A percentile compares a stretch with the other conserved stretches of the same genome.
Conservation (phyloP, 2,329 filamentous ascomycete species). For the Colletotrichum destructivum region DNA sequence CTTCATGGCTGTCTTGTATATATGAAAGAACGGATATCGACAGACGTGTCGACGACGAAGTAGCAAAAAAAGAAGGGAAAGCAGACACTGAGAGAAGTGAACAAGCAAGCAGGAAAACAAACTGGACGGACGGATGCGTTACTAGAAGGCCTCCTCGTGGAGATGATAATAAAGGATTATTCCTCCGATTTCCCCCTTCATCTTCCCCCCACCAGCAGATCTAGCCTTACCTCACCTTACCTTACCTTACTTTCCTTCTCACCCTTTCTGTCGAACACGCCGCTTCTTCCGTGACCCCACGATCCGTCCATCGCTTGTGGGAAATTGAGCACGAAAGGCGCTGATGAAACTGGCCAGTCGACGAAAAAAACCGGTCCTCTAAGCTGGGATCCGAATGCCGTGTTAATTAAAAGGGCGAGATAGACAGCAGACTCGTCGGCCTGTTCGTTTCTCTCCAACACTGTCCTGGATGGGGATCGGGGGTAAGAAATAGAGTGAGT, state of each 20-base stretch:
- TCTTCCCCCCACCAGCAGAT: neutral
- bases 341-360: slow-evolving; percentile 16
- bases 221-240: slow-evolving; percentile 8
- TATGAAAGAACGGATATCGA: slow-evolving; percentile 24
- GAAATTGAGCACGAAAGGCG: slow-evolving; percentile 25
- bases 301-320: slow-evolving; percentile 27
- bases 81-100: neutral
- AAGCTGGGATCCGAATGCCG: slow-evolving; percentile 19
- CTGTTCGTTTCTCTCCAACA: slow-evolving; percentile 17
- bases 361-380: slow-evolving; percentile 12
- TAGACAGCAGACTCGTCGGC: slow-evolving; percentile 8
- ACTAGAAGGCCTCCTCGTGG: neutral
- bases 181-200: neutral
- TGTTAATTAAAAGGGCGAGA: slow-evolving; percentile 31
- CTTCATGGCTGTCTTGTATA: slow-evolving; percentile 23
- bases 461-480: slow-evolving; percentile 18
- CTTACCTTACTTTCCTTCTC: slow-evolving; percentile 1
- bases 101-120: no score
- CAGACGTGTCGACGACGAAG: neutral
- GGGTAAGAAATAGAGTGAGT: slow-evolving; percentile 30
- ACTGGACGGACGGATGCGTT: no score
- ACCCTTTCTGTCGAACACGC: neutral
- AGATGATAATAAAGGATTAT: neutral
- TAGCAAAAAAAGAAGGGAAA: neutral
- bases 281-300: slow-evolving; percentile 17